Percentiles rank a stretch among this genome's conserved stretches.
These are phyloP conservation scores for Populus tremula DNA, from an alignment of 345 rosid species.

Conservation along the genomic window DNA sequence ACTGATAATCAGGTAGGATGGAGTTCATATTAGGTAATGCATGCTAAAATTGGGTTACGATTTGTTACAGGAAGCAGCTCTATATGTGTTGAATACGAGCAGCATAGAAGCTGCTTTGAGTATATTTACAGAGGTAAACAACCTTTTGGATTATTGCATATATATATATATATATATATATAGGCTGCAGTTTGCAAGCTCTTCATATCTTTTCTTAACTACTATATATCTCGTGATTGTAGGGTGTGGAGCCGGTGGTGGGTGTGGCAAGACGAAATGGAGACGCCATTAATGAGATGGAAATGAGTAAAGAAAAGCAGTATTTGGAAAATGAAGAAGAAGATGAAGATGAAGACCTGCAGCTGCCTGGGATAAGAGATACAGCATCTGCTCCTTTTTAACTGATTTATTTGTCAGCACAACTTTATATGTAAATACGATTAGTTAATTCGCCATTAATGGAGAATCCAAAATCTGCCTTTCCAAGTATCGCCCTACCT, in stretches of 20 bases:
- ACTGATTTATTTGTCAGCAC: background rate
- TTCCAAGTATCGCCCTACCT: too few species aligned
- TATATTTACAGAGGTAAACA: slow-evolving; percentile 43
- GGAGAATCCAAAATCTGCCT: background rate
- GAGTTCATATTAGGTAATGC: background rate
- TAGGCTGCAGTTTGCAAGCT: background rate
- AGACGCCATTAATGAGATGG: background rate
- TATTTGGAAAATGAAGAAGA: background rate
- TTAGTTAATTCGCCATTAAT: too few species aligned
- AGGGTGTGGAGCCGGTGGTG: slow-evolving; percentile 40
- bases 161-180: too few species aligned
- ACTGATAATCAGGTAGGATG: too few species aligned
- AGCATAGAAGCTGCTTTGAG: slow-evolving; percentile 44
- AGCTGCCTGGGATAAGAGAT: background rate
- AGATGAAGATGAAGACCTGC: background rate
- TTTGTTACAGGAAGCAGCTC: slow-evolving; percentile 46
- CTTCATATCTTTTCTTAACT: background rate
- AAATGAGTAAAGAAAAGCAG: background rate
- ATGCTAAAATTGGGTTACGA: background rate
- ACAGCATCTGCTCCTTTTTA: slow-evolving; percentile 38
- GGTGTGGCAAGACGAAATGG: background rate
- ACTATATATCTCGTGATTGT: background rate
- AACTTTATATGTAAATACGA: background rate
- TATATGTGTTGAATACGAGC: slow-evolving; percentile 37
- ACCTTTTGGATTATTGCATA: background rate